Conservation (phyloP, 139 green algal species). For the Zygnema circumcarinatum region DNA sequence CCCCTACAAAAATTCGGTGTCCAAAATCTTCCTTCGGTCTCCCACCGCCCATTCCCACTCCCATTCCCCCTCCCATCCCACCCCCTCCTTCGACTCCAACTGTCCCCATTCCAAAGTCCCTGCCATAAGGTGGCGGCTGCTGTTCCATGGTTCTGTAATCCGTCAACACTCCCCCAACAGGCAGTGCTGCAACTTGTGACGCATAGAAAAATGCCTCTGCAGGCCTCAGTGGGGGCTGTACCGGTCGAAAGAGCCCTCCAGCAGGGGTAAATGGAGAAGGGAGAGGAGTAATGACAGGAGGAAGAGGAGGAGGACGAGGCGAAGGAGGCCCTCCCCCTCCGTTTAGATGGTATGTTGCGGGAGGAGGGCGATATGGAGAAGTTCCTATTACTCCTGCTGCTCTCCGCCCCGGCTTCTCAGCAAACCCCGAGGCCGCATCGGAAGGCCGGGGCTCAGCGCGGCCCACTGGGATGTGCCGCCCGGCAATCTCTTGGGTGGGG, state of each 20-base stretch:
- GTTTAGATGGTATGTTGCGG: background rate
- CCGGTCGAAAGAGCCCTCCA: background rate
- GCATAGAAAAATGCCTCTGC: background rate
- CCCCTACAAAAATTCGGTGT: slow-evolving; percentile 48
- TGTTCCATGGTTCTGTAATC: background rate
- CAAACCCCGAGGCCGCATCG: background rate
- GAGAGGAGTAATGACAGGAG: background rate
- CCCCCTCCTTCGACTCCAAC: background rate
- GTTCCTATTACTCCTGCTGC: no score
- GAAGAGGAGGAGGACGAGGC: background rate
- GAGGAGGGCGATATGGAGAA: background rate
- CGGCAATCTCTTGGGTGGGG: slow-evolving; percentile 2
- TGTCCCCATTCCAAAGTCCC: background rate
- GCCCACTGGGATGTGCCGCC: slow-evolving; percentile 15
- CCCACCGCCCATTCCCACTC: background rate
- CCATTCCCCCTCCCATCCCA: slow-evolving; percentile 1
- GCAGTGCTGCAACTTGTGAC: background rate
- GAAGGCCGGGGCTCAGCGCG: slow-evolving; percentile 22
- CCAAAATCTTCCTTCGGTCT: background rate
- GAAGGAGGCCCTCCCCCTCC: background rate
- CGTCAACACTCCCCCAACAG: slow-evolving; percentile 8
- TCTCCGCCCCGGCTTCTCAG: background rate
- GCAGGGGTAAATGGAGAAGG: background rate
- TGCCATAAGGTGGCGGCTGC: background rate
- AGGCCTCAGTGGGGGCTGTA: background rate